Percentiles rank a stretch among this genome's conserved stretches.
Evolutionary conservation across 2,329 filamentous ascomycete species (phyloP).

Genomic region (Aspergillus neoniger): DNA sequence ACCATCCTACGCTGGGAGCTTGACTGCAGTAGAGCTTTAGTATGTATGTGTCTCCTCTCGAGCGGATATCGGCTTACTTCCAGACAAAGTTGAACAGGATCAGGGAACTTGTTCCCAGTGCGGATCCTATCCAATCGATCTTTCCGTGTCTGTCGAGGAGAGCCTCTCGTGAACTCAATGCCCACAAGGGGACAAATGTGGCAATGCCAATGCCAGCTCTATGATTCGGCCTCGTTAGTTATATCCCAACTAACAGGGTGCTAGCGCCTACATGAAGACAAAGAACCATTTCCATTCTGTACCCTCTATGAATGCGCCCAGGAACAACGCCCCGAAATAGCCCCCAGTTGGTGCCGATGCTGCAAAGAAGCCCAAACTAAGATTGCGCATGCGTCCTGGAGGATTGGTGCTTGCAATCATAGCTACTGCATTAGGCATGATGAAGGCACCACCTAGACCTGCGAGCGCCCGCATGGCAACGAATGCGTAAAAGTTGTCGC

Average conservation of each 20-base stretch:
- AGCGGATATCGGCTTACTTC: conserved; percentile 44
- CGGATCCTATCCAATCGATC: conserved; percentile 46
- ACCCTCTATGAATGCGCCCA: conserved; percentile 41
- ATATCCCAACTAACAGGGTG: neutral
- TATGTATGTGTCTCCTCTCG: neutral
- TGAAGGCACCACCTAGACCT: conserved; percentile 54
- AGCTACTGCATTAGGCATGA: conserved; percentile 57
- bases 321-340: conserved; percentile 45
- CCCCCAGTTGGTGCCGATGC: conserved; percentile 52
- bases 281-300: conserved; percentile 48
- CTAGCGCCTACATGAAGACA: conserved; percentile 37
- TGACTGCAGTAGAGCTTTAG: conserved; percentile 27
- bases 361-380: conserved; percentile 51
- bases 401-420: conserved; percentile 52
- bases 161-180: conserved; percentile 32
- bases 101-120: conserved; percentile 44
- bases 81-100: conserved; percentile 55
- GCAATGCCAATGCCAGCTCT: conserved; percentile 28
- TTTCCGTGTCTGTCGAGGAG: conserved; percentile 38
- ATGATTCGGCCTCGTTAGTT: neutral
- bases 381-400: conserved; percentile 49
- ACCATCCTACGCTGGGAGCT: conserved; percentile 52
- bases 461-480: conserved; percentile 49
- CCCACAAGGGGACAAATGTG: conserved; percentile 22
- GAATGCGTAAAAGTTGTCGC: conserved; percentile 46